These are phyloP conservation scores for Cryptococcus sp. DNA, from an alignment of 1,284 basidiomycete species.

Conservation along the genomic window DNA sequence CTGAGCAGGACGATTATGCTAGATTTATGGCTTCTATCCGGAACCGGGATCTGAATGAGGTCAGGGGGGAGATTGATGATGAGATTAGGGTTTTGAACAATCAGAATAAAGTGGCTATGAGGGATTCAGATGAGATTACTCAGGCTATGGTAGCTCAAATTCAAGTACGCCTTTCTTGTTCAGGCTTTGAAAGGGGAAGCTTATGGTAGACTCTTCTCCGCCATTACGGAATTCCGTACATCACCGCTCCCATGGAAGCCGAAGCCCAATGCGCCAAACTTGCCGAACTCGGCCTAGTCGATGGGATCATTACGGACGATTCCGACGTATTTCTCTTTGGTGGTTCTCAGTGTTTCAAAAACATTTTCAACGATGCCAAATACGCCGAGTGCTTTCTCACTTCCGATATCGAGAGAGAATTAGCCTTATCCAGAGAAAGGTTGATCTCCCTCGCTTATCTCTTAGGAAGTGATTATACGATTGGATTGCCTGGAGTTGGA, in stretches of 20 bases:
- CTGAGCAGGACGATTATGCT: constrained; percentile 86
- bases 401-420: constrained; percentile 78
- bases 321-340: constrained; percentile 99
- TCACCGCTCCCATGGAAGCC: constrained; percentile 98
- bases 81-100: constrained; percentile 79
- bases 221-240: constrained; percentile 94
- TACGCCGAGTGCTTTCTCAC: constrained; percentile 93
- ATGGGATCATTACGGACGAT: constrained; percentile 98
- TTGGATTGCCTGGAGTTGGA: constrained; percentile 91
- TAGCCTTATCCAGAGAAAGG: constrained; percentile 80
- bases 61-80: constrained; percentile 82
- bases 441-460: constrained; percentile 88
- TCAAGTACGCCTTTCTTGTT: constrained; percentile 59
- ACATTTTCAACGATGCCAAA: constrained; percentile 99
- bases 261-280: constrained; percentile 98
- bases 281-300: constrained; percentile 76
- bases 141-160: constrained; percentile 94
- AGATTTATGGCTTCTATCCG: constrained; percentile 86
- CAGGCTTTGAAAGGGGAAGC: background rate
- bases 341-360: constrained; percentile 87
- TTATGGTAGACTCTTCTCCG: constrained; percentile 67
- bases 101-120: constrained; percentile 80
- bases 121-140: constrained; percentile 92
- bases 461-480: constrained; percentile 93
- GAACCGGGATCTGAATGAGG: constrained; percentile 71